Evolutionary conservation across 179 eudicot species (phyloP), one percentile per base, ranked within the genome.

Genomic region (Patellifolia procumbens): DNA sequence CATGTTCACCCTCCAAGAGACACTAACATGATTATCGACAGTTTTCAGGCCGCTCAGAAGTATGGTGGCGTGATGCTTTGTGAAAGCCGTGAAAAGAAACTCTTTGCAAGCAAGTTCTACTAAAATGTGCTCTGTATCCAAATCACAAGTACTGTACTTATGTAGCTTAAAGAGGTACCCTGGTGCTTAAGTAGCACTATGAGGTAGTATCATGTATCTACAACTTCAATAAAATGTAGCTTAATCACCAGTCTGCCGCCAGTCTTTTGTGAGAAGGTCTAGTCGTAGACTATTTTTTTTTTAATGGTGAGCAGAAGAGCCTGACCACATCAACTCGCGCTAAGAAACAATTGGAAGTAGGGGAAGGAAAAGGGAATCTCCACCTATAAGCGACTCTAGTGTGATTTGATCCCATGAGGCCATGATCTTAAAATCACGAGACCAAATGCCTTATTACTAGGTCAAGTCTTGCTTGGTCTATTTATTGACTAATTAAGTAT

Each of bases 31-130:
- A 45, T 20, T 1, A 73, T 73, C 1, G 68, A 78, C 61, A 78
- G 81, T 43, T 72, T 65, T 12, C 73, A 66, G n/a, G 81, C 77
- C 10, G 77, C 81, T 29, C 72, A 53, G 20, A 73, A 53, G 39
- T 78, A 78, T 31, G 66, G 66, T 22, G 81, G 77, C 34, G 13
- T 78, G 52, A 45, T 45, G 77, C 43, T 73, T 19, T 64, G 73
- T 16, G 81, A 78, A 32, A 73, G 55, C 56, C 67, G 32, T 31
- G 73, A 64, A 26, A 65, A 11, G 68, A 77, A 49, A 72, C 37
- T 29, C 4, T 42, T 45, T 0, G 37, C 26, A 4, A 20, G 22
- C 56, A 70, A 62, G 43, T 53, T 73, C 51, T 62, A 70, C 61
- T 77, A 26, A 43, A 58, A 22, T 65, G 19, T 34, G 19, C 28